Evolutionary conservation across 2,329 filamentous ascomycete genomes (phyloP), one percentile per base, ranked within the genome.

Genomic region (Aspergillus sp.): DNA sequence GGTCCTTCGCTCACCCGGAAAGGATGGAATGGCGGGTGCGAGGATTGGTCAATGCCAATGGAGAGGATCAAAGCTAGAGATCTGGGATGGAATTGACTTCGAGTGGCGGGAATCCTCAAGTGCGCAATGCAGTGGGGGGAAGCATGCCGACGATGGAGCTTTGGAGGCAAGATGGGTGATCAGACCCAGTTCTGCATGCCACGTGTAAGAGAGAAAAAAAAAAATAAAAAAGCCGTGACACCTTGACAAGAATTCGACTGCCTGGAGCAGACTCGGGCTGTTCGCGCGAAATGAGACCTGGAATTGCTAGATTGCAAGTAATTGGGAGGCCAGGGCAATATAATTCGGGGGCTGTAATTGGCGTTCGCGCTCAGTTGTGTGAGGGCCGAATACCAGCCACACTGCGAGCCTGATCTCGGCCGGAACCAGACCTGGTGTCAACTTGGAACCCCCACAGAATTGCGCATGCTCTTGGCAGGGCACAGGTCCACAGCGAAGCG

Each of bases 161-260:
- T n/a, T 37, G 34, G 34, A 13, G 15, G 34, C 15, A 37, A n/a
- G 44, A 22, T 27, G 48, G 45, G 24, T 9, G 22, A 42, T 44
- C 22, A 4, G 34, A 46, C 30, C 20, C 51, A 22, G 44, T 46
- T 46, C 54, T 51, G 48, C 48, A 51, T 52, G 54, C 48, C 54
- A 56, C 54, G 54, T 56, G 54, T 56, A 51, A 56, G 48, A 41
- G 17, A 24, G 17, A 47, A 27, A 8, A 7, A 11, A 37, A 47
- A 27, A 4, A 20, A 20, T 19, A 20, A 20, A 20, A 4, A 20
- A n/a, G 51, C 33, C 27, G 9, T 30, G 8, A 30, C 27, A 8
- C 3, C 27, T 30, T 9, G 44, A 33, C 20, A 41, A 5, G 39
- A 42, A 33, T 4, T 22, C 13, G 15, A 42, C 39, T 33, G 37